Evolutionary conservation across 192 early-diverging fungal species (phyloP).

Genomic region (Pilobolus umbonatus): DNA sequence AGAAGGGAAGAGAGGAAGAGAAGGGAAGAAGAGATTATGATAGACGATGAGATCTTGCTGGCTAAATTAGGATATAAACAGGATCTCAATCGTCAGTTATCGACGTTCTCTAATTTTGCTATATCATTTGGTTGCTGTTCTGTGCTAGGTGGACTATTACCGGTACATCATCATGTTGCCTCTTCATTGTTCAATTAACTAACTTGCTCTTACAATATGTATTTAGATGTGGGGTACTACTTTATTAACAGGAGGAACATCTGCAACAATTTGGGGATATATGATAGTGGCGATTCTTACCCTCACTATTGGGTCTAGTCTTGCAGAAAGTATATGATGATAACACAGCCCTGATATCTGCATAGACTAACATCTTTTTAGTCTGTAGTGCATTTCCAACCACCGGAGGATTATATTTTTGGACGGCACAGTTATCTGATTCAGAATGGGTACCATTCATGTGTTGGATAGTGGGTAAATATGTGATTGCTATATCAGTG

Average conservation of each 20-base stretch:
- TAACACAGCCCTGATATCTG: conserved; percentile 31
- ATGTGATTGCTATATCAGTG: background rate
- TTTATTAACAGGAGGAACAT: conserved; percentile 37
- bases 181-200: no score
- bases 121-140: conserved; percentile 45
- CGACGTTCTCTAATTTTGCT: conserved; percentile 43
- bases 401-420: conserved; percentile 45
- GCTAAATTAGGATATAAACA: conserved; percentile 15
- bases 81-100: conserved; percentile 41
- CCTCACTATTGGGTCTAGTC: conserved; percentile 31
- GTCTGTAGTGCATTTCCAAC: conserved; percentile 36
- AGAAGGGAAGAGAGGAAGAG: background rate
- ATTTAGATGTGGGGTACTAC: conserved; percentile 31
- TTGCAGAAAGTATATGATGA: conserved; percentile 45
- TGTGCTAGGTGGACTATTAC: conserved; percentile 40
- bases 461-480: conserved; percentile 44
- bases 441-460: conserved; percentile 41
- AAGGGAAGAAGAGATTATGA: background rate
- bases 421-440: conserved; percentile 37
- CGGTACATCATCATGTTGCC: no score
- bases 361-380: background rate
- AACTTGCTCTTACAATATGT: no score
- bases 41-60: conserved; percentile 6
- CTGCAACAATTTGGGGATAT: conserved; percentile 45
- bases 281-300: conserved; percentile 40